A percentile compares a stretch with the other conserved stretches of the same genome.
Evolutionary conservation across 495 filamentous ascomycete species (phyloP).

Genomic region (Aspergillus sclerotiicarbonarius): DNA sequence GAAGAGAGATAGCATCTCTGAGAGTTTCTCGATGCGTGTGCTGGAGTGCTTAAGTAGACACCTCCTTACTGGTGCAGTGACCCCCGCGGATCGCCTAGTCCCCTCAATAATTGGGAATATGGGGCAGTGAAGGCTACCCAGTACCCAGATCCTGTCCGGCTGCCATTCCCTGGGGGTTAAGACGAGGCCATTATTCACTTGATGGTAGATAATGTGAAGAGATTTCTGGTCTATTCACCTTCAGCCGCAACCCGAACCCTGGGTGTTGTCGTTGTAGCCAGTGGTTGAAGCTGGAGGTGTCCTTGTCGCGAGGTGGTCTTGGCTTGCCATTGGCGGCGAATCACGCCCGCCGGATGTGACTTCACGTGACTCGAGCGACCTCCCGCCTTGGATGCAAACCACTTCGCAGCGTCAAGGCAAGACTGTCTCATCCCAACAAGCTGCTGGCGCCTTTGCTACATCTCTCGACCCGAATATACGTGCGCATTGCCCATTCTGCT

Average conservation of each 20-base stretch:
- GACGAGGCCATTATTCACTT: not conserved
- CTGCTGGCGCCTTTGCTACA: conserved; percentile 18
- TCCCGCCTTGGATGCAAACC: conserved; percentile 47
- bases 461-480: conserved; percentile 9
- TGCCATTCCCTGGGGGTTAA: not conserved
- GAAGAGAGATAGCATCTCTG: too few relatives aligned
- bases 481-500: conserved; percentile 13
- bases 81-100: not conserved
- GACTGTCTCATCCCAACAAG: conserved; percentile 18
- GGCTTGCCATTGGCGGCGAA: conserved; percentile 31
- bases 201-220: not conserved
- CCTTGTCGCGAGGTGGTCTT: conserved; percentile 17
- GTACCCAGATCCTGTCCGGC: not conserved
- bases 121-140: not conserved
- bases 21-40: too few relatives aligned
- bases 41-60: too few relatives aligned
- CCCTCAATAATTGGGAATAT: not conserved
- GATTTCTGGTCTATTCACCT: too few relatives aligned
- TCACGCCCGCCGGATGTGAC: conserved; percentile 20
- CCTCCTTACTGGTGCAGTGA: not conserved
- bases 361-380: conserved; percentile 33
- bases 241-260: too few relatives aligned
- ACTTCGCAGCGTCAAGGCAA: conserved; percentile 29
- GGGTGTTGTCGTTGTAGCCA: too few relatives aligned
- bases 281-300: not conserved